A percentile compares a stretch with the other conserved stretches of the same genome.
These are phyloP conservation scores for Corylus heterophylla DNA, from an alignment of 306 rosid species.

Conservation along the genomic window DNA sequence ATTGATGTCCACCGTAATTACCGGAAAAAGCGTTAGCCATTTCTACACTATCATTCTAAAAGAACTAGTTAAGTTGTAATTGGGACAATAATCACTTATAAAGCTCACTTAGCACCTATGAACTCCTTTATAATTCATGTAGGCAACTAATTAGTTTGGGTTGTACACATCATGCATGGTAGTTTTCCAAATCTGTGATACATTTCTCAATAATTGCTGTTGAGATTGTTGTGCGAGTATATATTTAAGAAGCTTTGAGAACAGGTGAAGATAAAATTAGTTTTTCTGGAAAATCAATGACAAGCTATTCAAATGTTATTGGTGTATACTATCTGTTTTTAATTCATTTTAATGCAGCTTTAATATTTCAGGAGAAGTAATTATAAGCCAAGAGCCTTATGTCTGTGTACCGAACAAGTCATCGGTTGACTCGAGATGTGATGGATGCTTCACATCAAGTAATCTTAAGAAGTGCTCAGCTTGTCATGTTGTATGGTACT, in stretches of 20 bases:
- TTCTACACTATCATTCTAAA: too few species aligned
- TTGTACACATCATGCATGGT: too few species aligned
- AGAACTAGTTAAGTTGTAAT: too few species aligned
- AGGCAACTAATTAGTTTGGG: too few species aligned
- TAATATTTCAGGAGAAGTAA: constrained; percentile 65
- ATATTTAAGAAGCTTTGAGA: neutral
- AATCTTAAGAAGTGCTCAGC: constrained; percentile 68
- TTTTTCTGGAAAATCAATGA: neutral
- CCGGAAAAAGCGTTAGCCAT: too few species aligned
- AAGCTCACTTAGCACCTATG: too few species aligned
- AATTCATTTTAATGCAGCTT: neutral
- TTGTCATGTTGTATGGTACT: constrained; percentile 65
- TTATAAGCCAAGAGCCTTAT: constrained; percentile 73
- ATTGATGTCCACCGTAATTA: too few species aligned
- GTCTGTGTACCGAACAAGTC: constrained; percentile 68
- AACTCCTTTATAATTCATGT: too few species aligned
- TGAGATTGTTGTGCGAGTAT: neutral
- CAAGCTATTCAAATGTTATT: neutral
- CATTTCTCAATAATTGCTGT: neutral
- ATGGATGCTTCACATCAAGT: constrained; percentile 55
- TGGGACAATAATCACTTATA: too few species aligned
- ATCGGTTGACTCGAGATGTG: constrained; percentile 49
- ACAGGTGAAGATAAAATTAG: neutral
- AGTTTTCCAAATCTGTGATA: too few species aligned
- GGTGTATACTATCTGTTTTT: neutral